Conservation (phyloP, 495 filamentous ascomycete genomes). For the Neurospora sp. region DNA sequence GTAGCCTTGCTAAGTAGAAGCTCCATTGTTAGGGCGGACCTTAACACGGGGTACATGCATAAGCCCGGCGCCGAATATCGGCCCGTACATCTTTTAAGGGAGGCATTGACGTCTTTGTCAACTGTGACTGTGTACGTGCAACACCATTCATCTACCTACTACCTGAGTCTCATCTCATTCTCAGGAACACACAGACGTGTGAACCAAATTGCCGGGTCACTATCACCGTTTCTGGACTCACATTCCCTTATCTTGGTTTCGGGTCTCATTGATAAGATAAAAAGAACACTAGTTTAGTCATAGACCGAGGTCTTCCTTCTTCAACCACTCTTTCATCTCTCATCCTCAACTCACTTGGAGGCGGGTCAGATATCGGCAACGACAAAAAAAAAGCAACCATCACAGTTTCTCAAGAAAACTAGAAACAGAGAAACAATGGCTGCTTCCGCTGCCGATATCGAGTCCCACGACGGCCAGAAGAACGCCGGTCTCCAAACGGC, state of each 20-base stretch:
- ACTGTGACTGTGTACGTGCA: neutral
- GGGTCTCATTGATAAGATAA: neutral
- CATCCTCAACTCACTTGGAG: neutral
- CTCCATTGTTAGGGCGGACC: neutral
- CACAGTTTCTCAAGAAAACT: neutral
- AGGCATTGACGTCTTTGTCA: neutral
- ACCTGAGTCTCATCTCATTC: neutral
- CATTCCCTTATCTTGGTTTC: neutral
- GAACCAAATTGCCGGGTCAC: neutral
- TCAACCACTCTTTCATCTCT: neutral
- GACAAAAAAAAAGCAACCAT: neutral
- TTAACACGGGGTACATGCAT: neutral
- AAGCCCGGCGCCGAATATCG: neutral
- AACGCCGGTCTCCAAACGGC: conserved; percentile 41
- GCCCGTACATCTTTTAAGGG: neutral
- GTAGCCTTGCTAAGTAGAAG: neutral
- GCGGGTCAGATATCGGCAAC: neutral
- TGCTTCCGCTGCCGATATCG: conserved; percentile 30
- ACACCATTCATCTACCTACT: neutral
- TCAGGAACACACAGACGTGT: neutral
- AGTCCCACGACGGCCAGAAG: conserved; percentile 15
- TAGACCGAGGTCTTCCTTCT: neutral
- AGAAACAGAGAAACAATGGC: conserved; percentile 21
- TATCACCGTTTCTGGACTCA: neutral
- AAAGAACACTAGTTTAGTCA: neutral